Evolutionary conservation across 1,284 basidiomycete genomes (phyloP).

Genomic region (Hemileccinum hortonii): DNA sequence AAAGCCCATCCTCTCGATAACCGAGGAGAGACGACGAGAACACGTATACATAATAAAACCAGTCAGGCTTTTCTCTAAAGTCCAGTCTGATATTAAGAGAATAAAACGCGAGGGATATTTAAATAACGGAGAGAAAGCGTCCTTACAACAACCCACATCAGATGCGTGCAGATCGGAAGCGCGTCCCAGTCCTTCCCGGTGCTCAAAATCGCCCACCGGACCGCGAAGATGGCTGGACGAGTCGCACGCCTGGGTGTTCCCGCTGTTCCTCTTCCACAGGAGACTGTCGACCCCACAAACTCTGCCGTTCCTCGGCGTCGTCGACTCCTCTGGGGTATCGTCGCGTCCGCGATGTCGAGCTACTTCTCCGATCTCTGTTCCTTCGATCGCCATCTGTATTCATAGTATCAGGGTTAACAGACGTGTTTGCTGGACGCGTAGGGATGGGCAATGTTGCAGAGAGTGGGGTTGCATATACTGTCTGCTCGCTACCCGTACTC

Average conservation of each 20-base stretch:
- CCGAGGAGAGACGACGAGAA: too few relatives aligned
- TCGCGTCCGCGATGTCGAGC: constrained; percentile 27
- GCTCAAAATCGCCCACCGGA: constrained; percentile 21
- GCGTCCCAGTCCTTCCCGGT: not conserved
- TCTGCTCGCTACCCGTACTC: constrained; percentile 18
- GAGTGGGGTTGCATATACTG: constrained; percentile 20
- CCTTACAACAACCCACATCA: not conserved
- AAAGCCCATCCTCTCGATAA: too few relatives aligned
- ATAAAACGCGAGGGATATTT: not conserved
- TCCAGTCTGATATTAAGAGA: not conserved
- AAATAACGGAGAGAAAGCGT: not conserved
- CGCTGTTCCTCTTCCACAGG: constrained; percentile 19
- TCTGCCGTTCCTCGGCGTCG: constrained; percentile 28
- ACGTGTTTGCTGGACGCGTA: constrained; percentile 1
- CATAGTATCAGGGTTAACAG: not conserved
- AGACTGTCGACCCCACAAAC: constrained; percentile 25
- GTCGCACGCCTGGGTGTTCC: constrained; percentile 18
- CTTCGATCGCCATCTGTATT: not conserved
- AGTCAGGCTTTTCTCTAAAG: not conserved
- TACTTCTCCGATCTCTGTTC: constrained; percentile 20
- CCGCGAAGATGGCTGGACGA: constrained; percentile 18
- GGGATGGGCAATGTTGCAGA: constrained; percentile 9
- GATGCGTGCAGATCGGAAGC: constrained; percentile 6
- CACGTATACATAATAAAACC: not conserved
- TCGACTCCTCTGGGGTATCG: constrained; percentile 29